Evolutionary conservation across 2,329 filamentous ascomycete genomes (phyloP).

Genomic region (Dactylella cylindrospora): DNA sequence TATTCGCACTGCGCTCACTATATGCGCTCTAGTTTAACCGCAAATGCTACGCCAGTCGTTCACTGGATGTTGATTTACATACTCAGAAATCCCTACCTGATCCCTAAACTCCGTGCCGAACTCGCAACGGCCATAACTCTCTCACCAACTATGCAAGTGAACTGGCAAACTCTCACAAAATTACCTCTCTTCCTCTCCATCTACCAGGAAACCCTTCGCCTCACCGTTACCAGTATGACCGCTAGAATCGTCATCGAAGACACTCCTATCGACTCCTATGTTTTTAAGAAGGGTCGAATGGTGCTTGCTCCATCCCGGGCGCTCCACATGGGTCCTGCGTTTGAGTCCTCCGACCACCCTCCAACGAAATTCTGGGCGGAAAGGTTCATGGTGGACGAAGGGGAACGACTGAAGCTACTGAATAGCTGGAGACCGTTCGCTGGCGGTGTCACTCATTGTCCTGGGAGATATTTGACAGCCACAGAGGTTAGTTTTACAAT

Average conservation of each 20-base stretch:
- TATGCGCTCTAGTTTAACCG: constrained; percentile 10
- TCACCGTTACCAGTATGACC: constrained; percentile 27
- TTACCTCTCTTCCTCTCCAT: constrained; percentile 19
- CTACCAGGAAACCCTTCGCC: constrained; percentile 23
- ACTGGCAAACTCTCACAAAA: constrained; percentile 11
- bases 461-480: constrained; percentile 21
- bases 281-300: constrained; percentile 25
- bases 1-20: background rate
- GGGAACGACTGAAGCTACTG: constrained; percentile 18
- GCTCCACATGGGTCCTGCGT: constrained; percentile 15
- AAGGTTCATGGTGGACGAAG: constrained; percentile 22
- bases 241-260: constrained; percentile 19
- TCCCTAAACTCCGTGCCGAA: constrained; percentile 18
- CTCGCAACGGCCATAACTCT: constrained; percentile 13
- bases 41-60: constrained; percentile 8
- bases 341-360: constrained; percentile 22
- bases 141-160: constrained; percentile 5
- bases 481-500: constrained; percentile 10
- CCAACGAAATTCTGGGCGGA: constrained; percentile 32
- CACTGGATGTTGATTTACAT: constrained; percentile 28
- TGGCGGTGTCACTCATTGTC: constrained; percentile 22
- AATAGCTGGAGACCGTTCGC: constrained; percentile 39
- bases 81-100: constrained; percentile 14
- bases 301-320: constrained; percentile 24
- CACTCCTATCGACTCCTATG: constrained; percentile 19